Evolutionary conservation across 208 protist genomes (phyloP).

Genomic region (Leishmania braziliensis): DNA sequence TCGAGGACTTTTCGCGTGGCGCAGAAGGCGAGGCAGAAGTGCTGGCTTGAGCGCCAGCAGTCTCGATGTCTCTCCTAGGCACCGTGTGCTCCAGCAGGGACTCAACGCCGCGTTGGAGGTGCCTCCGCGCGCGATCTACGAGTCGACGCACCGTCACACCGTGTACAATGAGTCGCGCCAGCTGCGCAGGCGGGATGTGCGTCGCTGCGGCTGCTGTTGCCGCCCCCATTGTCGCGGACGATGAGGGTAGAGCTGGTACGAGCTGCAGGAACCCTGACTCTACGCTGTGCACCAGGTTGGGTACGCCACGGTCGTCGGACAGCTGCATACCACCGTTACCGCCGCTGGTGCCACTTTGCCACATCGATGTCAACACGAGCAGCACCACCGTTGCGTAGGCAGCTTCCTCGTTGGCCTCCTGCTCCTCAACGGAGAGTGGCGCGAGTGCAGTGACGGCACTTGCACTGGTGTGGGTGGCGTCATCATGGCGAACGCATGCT

Average conservation of each 20-base stretch:
- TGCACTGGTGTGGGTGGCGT: neutral
- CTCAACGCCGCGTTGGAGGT: constrained; percentile 23
- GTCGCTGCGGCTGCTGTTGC: neutral
- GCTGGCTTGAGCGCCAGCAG: neutral
- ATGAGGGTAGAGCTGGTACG: constrained; percentile 7
- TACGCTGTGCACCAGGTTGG: constrained; percentile 18
- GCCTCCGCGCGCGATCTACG: constrained; percentile 12
- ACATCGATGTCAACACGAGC: constrained; percentile 25
- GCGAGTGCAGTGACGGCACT: neutral
- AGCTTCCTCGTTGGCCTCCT: constrained; percentile 22
- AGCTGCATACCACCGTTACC: constrained; percentile 6
- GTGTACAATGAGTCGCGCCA: constrained; percentile 29
- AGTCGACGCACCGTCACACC: constrained; percentile 28
- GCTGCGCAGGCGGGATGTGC: constrained; percentile 11
- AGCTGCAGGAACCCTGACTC: constrained; percentile 30
- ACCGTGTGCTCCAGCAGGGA: constrained; percentile 21
- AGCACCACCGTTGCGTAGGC: constrained; percentile 26
- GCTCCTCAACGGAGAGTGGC: constrained; percentile 6
- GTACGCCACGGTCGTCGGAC: constrained; percentile 16
- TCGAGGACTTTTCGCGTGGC: neutral
- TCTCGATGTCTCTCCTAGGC: neutral
- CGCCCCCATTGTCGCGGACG: neutral
- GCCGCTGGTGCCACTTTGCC: constrained; percentile 19
- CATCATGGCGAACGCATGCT: neutral
- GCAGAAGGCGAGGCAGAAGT: neutral